Base-by-base conservation (phyloP, 148 eudicot species). In the Fallopia convolvulus region DNA sequence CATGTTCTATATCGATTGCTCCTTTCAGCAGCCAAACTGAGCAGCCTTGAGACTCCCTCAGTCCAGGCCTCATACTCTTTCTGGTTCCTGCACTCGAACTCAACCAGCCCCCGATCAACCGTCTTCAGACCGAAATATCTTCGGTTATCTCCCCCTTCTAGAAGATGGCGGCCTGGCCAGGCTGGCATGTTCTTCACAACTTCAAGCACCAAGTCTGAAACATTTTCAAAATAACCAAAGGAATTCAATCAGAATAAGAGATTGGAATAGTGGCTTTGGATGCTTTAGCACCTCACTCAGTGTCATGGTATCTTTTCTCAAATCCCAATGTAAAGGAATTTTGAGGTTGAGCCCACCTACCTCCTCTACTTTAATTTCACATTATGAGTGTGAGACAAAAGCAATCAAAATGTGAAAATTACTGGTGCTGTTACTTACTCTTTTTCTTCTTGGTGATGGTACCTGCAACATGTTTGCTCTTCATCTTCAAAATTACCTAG, bases 371-470 rank as follows among this genome's bases (percentile, higher is more conserved):
- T 36, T 39, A 46, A 32, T 68, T 68, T 68, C 72, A 36, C 42
- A 39, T 11, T 68, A 68, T 68, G 46, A 17, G 20, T 36, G 72
- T 68, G 72, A 39, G 46, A 68, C 72, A 68, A 68, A 68, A 68
- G 72, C 72, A 68, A 68, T 36, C 72, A 68, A 68, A 39, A 73
- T 73, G 17, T 73, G 36, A 73, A 73, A 20, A 20, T 1, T 21
- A 73, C 8, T 44, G 75, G 53, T 20, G 75, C 33, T 21, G 23
- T 15, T 42, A 79, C 93, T 84, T 81, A 92, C 99, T 92, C 94
- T 92, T 95, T 90, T 95, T 95, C 97, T 95, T 95, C 95, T 95
- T 92, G 2, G 99, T 95, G 80, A 95, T 83, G 87, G 99, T 95
- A 91, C 97, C 97, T 80, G 93, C 99, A 60, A 88, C 94, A 82